phyloP scores from a whole-genome alignment of 2,329 filamentous ascomycete species.

The Nannizziopsis arthrosporioides region DNA sequence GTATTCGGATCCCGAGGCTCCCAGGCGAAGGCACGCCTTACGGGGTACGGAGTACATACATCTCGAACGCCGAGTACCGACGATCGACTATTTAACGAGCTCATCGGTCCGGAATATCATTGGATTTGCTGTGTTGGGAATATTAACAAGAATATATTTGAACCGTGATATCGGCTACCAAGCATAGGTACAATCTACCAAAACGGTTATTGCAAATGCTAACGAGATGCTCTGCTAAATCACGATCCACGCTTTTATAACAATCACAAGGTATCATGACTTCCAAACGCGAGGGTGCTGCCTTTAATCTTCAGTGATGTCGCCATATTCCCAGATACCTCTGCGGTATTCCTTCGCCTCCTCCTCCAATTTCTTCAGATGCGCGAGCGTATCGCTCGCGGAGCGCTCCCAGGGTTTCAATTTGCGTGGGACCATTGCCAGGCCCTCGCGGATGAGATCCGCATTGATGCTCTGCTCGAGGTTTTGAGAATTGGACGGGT shows the following conservation, averaged over 20 bases:
- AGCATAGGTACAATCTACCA: too few species aligned
- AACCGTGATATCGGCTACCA: too few species aligned
- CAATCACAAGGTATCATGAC: background rate
- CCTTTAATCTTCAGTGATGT: conserved; percentile 72
- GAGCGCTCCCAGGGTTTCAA: conserved; percentile 81
- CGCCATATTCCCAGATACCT: conserved; percentile 98
- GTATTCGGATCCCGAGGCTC: too few species aligned
- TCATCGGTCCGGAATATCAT: background rate
- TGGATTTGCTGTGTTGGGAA: too few species aligned
- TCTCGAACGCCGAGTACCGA: background rate
- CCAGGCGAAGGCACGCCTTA: background rate
- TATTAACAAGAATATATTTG: too few species aligned
- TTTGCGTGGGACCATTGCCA: conserved; percentile 86
- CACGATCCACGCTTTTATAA: background rate
- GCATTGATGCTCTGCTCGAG: conserved; percentile 76
- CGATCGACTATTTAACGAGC: background rate
- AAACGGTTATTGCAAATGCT: too few species aligned
- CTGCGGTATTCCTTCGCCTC: conserved; percentile 67
- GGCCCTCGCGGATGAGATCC: conserved; percentile 68
- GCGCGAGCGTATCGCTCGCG: conserved; percentile 58
- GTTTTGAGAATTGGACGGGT: conserved; percentile 53
- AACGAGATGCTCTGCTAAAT: too few species aligned
- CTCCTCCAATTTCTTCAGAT: conserved; percentile 60
- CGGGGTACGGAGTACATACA: too few species aligned
- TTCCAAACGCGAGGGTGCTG: background rate